Base-by-base conservation (phyloP, 768 basidiomycete species). In the Leccinum olivaceopallidum region DNA sequence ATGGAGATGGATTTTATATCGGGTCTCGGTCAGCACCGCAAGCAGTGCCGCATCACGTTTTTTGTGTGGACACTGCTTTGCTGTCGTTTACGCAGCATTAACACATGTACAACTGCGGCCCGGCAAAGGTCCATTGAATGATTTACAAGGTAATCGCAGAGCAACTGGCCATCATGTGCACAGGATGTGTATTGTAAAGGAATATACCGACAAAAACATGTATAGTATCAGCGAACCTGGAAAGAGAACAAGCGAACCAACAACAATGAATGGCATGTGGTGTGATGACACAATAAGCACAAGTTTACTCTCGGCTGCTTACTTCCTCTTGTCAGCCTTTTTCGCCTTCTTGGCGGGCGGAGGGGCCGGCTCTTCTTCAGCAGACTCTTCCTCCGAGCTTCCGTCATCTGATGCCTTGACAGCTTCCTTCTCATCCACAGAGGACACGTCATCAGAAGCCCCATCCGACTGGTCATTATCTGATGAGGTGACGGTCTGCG, bases 1-100 rank as follows among this genome's bases (percentile, higher is more conserved):
- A 57, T 53, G 61, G 48, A 6, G 54, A 50, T 28, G 63, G 67
- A 13, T 37, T 73, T 69, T 66, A 74, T 74, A 71, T 56, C n/a
- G 16, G 44, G 20, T 47, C 44, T 22, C 51, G 28, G 42, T 24
- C 30, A 55, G 37, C 54, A 30, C 42, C 30, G 53, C 60, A 60
- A 65, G 61, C 72, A 30, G 64, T 65, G 66, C 63, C 55, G 28
- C 49, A 52, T 52, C 37, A 4, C 39, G 52, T 53, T 57, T 65
- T 65, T 60, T 63, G 26, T 58, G 72, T 70, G 64, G 73, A 70
- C 72, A 66, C 60, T 20, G 74, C 71, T 74, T 74, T 75, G 67
- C 71, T 52, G 61, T 65, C 65, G 63, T 74, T 73, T 73, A 58
- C 65, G 18, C 39, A 42, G 39, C 39, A 42, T 42, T 42, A 18